Evolutionary conservation across 2,329 filamentous ascomycete species (phyloP), one percentile per base, ranked within the genome.

Genomic region (Monosporascus sp.): DNA sequence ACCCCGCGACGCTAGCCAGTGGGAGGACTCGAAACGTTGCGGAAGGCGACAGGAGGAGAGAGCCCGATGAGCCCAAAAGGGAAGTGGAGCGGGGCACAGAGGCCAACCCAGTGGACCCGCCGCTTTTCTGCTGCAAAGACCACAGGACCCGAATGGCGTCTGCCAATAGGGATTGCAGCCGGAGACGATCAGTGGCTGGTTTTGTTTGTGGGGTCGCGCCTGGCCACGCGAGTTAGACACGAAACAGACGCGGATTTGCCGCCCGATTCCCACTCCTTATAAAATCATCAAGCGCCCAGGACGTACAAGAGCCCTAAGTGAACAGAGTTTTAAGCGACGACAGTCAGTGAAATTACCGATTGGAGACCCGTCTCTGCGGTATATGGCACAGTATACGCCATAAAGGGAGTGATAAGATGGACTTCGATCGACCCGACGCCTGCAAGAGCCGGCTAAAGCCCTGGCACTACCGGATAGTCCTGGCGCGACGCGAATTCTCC

Each of bases 221-320:
- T 60, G 53, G 50, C 52, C 57, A 58, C 63, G 59, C 63, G 63
- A 65, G 50, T 52, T 50, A 55, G 50, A 64, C 65, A 65, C 65
- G 65, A 67, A 63, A 62, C 60, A 66, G 53, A 61, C 63, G 65
- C 65, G 65, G 62, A 50, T 52, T 51, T 59, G 48, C 54, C 58
- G 54, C 57, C 54, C 49, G 17, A 58, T 60, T 49, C 50, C 52
- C 38, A 54, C n/a, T 47, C 5, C 58, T 56, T 66, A 66, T 67
- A 68, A 67, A 62, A 56, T 48, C 43, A 48, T 43, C 60, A 61
- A 57, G 60, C 58, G 57, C 60, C 51, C 55, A 53, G 43, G 45
- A 55, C 49, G 53, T 17, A 53, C 48, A 54, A 50, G 50, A 17
- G 35, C 37, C 48, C 22, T 31, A 31, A 17, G 50, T 43, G 50